Conservation (phyloP, 805 yeast species). For the Ogataea paraovalis region DNA sequence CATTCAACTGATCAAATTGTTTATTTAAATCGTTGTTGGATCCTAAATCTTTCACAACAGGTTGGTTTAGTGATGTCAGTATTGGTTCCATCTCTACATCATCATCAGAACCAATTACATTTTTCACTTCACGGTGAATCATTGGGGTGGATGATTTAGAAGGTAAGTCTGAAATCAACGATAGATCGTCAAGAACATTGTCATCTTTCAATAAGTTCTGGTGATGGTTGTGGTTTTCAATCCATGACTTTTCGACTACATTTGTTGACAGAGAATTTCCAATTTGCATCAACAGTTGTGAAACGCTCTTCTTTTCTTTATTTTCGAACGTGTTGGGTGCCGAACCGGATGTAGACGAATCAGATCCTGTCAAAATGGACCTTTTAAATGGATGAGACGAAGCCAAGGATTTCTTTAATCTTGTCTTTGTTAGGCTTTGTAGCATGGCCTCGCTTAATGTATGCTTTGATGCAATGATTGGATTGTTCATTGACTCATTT, state of each 20-base stretch:
- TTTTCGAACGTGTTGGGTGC: slow-evolving; percentile 4
- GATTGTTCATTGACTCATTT: slow-evolving; percentile 14
- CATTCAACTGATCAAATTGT: too few species aligned
- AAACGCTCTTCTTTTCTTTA: slow-evolving; percentile 16
- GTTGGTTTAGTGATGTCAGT: too few species aligned
- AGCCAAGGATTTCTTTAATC: slow-evolving; percentile 29
- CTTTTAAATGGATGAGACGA: not conserved
- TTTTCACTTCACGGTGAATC: not conserved
- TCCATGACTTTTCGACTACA: not conserved
- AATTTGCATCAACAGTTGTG: slow-evolving; percentile 23
- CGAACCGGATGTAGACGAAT: slow-evolving; percentile 1
- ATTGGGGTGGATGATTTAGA: not conserved
- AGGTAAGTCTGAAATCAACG: not conserved
- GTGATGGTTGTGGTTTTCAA: not conserved
- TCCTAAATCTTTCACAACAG: too few species aligned
- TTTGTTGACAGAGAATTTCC: slow-evolving; percentile 17
- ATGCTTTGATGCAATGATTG: slow-evolving; percentile 25
- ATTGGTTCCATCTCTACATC: not conserved
- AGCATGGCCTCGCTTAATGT: slow-evolving; percentile 27
- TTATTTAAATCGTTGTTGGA: too few species aligned
- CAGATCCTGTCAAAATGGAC: not conserved
- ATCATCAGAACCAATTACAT: not conserved
- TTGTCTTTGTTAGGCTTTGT: slow-evolving; percentile 37
- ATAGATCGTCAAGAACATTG: not conserved
- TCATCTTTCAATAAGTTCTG: not conserved